These are phyloP conservation scores for Scheffersomyces segobiensis DNA, from an alignment of 1,139 yeast species.

Conservation along the genomic window DNA sequence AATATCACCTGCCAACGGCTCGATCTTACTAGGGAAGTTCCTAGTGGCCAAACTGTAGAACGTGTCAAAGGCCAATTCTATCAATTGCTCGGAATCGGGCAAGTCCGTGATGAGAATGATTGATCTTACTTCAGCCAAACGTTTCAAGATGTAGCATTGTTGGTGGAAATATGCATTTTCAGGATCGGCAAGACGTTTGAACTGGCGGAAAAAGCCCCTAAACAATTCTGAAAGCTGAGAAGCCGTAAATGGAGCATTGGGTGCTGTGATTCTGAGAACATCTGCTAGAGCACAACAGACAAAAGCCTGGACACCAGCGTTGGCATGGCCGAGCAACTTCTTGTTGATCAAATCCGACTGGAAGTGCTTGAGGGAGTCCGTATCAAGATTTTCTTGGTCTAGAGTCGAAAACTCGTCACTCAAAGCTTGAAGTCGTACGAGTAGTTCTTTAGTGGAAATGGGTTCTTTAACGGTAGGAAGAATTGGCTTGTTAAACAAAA, in stretches of 20 bases:
- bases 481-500: slow-evolving; percentile 46
- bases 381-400: slow-evolving; percentile 60
- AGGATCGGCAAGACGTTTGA: slow-evolving; percentile 55
- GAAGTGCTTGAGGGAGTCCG: slow-evolving; percentile 42
- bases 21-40: slow-evolving; percentile 47
- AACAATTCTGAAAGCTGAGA: slow-evolving; percentile 63
- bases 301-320: slow-evolving; percentile 69
- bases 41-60: slow-evolving; percentile 56
- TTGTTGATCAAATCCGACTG: slow-evolving; percentile 56
- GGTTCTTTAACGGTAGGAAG: slow-evolving; percentile 55
- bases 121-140: slow-evolving; percentile 78
- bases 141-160: slow-evolving; percentile 64
- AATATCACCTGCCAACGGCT: slow-evolving; percentile 64
- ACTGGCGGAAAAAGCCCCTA: slow-evolving; percentile 61
- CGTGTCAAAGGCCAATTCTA: slow-evolving; percentile 57
- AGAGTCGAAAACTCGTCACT: slow-evolving; percentile 62
- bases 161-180: slow-evolving; percentile 69
- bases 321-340: slow-evolving; percentile 61
- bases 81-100: slow-evolving; percentile 58
- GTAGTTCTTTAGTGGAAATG: slow-evolving; percentile 61
- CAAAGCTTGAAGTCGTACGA: slow-evolving; percentile 41
- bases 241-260: slow-evolving; percentile 85
- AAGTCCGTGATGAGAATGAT: slow-evolving; percentile 76
- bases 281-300: slow-evolving; percentile 78
- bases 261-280: slow-evolving; percentile 76